Percentiles rank a stretch among this genome's conserved stretches.
Evolutionary conservation across 371 early-diverging fungal genomes (phyloP).

Genomic region (Paraphysoderma sedebokerense): DNA sequence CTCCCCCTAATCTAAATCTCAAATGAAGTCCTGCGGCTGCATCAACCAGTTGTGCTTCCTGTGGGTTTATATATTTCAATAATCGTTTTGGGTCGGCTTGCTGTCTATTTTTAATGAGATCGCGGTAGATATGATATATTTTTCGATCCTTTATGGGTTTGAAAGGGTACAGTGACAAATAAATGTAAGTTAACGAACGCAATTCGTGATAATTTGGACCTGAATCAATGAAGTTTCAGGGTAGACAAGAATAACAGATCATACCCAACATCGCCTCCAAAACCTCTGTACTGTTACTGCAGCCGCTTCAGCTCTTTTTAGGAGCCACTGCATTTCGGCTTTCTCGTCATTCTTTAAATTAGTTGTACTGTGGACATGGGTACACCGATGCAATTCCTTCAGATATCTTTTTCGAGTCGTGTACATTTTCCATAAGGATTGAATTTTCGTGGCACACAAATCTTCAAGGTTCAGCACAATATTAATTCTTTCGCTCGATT

Average conservation of each 20-base stretch:
- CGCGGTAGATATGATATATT: constrained; percentile 20
- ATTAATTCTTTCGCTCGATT: too few relatives aligned
- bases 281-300: constrained; percentile 17
- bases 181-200: background rate
- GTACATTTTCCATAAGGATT: constrained; percentile 16
- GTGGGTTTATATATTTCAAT: constrained; percentile 26
- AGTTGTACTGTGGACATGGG: too few relatives aligned
- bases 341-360: too few relatives aligned
- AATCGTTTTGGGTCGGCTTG: constrained; percentile 16
- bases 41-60: constrained; percentile 25
- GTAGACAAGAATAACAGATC: background rate
- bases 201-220: too few relatives aligned
- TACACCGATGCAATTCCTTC: constrained; percentile 11
- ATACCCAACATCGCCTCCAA: constrained; percentile 20
- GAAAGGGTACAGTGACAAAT: background rate
- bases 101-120: constrained; percentile 21
- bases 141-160: constrained; percentile 7
- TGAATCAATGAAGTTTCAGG: too few relatives aligned
- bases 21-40: constrained; percentile 18
- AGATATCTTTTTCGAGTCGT: constrained; percentile 4
- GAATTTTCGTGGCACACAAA: constrained; percentile 24
- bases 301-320: constrained; percentile 9
- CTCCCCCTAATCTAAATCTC: constrained; percentile 30
- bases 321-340: constrained; percentile 8
- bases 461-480: constrained; percentile 20